Percentiles rank a stretch among this genome's conserved stretches.
Conservation (phyloP, 2,329 filamentous ascomycete species). For the Pseudopithomyces maydicus region DNA sequence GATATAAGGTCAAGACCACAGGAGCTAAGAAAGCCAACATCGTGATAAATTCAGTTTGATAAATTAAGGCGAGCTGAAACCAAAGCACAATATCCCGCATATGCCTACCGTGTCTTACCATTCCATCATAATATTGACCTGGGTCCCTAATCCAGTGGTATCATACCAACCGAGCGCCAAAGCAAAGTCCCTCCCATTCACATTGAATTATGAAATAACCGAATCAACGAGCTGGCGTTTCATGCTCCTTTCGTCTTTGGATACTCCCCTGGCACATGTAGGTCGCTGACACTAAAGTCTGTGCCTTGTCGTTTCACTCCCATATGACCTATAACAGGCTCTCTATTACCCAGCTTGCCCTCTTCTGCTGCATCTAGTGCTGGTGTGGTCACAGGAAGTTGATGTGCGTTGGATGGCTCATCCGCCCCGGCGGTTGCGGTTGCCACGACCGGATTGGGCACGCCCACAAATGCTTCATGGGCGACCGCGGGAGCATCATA, state of each 20-base stretch:
- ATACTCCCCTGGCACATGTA: constrained; percentile 73
- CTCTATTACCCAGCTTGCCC: constrained; percentile 36
- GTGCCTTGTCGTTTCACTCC: constrained; percentile 55
- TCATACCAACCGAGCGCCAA: background rate
- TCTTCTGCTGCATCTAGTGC: background rate
- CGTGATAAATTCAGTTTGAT: no score
- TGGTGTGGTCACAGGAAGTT: constrained; percentile 10
- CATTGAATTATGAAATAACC: background rate
- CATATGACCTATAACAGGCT: constrained; percentile 48
- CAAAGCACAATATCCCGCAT: no score
- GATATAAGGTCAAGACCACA: no score
- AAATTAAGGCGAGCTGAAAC: no score
- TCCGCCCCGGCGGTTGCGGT: constrained; percentile 3
- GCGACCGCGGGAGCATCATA: constrained; percentile 4
- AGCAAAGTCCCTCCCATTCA: background rate
- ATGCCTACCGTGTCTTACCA: no score
- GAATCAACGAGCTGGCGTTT: background rate
- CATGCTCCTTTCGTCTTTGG: constrained; percentile 43
- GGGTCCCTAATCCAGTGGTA: background rate
- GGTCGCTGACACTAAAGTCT: constrained; percentile 61
- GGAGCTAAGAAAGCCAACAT: no score
- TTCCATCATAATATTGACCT: no score
- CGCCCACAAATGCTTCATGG: constrained; percentile 5
- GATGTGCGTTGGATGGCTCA: constrained; percentile 7
- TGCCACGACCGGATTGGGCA: constrained; percentile 16